These are phyloP conservation scores for Volutella citrinella DNA, from an alignment of 2,329 filamentous ascomycete species.

Conservation along the genomic window DNA sequence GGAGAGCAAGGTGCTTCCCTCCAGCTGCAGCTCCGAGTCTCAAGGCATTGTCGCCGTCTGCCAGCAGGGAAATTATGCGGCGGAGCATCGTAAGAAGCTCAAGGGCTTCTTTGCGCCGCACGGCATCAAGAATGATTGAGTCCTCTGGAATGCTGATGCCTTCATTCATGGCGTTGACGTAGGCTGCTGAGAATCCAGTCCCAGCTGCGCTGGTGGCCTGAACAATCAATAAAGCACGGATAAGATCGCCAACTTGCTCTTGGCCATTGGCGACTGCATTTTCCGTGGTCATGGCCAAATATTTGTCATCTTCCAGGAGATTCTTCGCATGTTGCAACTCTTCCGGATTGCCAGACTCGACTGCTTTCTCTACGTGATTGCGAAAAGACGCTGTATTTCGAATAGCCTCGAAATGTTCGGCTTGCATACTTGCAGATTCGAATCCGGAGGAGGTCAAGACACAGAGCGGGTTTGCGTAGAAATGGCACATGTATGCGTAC, in stretches of 20 bases:
- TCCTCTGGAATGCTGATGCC: conserved; percentile 52
- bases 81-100: conserved; percentile 26
- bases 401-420: conserved; percentile 64
- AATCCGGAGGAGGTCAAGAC: conserved; percentile 48
- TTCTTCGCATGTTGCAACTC: conserved; percentile 41
- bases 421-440: conserved; percentile 40
- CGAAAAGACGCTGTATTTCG: conserved; percentile 69
- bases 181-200: conserved; percentile 51
- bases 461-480: conserved; percentile 74
- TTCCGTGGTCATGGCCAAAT: conserved; percentile 46
- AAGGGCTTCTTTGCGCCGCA: conserved; percentile 53
- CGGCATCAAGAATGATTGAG: conserved; percentile 51
- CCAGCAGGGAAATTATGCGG: conserved; percentile 25
- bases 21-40: conserved; percentile 30
- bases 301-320: conserved; percentile 59
- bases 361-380: conserved; percentile 44
- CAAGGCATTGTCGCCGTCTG: conserved; percentile 36
- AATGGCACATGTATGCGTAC: conserved; percentile 85
- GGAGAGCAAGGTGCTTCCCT: conserved; percentile 29
- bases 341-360: conserved; percentile 40
- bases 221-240: conserved; percentile 49
- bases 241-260: conserved; percentile 40
- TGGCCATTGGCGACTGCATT: conserved; percentile 28
- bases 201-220: conserved; percentile 35
- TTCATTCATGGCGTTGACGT: conserved; percentile 57